Evolutionary conservation across 1,284 basidiomycete genomes (phyloP).

Genomic region (Hemileia vastatrix): DNA sequence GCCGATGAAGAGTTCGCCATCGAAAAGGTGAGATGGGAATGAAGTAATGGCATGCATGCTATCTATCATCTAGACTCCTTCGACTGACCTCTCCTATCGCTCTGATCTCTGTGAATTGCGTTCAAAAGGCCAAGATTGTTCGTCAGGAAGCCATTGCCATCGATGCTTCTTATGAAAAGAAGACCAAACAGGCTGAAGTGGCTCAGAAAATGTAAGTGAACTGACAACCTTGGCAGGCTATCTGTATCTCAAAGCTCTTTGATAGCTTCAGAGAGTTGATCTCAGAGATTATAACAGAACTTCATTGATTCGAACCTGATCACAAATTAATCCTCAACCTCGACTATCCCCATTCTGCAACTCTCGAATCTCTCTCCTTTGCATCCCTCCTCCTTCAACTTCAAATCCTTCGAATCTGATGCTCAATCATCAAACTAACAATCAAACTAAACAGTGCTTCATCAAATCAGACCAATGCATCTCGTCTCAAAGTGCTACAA

Average conservation of each 20-base stretch:
- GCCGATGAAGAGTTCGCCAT: constrained; percentile 44
- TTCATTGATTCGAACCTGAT: too few species aligned
- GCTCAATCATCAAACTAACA: too few species aligned
- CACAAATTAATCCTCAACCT: too few species aligned
- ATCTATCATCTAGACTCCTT: not conserved
- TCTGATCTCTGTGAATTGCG: not conserved
- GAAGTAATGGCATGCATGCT: not conserved
- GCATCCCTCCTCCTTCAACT: too few species aligned
- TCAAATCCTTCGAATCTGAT: too few species aligned
- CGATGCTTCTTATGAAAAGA: constrained; percentile 40
- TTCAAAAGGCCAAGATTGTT: constrained; percentile 42
- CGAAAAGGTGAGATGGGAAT: constrained; percentile 33
- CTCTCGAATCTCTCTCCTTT: too few species aligned
- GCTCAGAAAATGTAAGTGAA: constrained; percentile 40
- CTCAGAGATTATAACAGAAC: not conserved
- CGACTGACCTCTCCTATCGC: not conserved
- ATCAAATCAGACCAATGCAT: constrained; percentile 91
- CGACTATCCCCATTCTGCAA: too few species aligned
- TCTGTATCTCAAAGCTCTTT: not conserved
- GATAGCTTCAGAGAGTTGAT: not conserved
- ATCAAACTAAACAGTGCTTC: constrained; percentile 64
- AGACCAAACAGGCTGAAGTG: constrained; percentile 40
- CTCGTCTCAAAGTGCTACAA: constrained; percentile 82
- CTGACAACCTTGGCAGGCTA: not conserved
- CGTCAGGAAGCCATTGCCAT: constrained; percentile 40